A percentile compares a stretch with the other conserved stretches of the same genome.
phyloP scores from a whole-genome alignment of 495 filamentous ascomycete species.

The Astrocystis sublimbata region DNA sequence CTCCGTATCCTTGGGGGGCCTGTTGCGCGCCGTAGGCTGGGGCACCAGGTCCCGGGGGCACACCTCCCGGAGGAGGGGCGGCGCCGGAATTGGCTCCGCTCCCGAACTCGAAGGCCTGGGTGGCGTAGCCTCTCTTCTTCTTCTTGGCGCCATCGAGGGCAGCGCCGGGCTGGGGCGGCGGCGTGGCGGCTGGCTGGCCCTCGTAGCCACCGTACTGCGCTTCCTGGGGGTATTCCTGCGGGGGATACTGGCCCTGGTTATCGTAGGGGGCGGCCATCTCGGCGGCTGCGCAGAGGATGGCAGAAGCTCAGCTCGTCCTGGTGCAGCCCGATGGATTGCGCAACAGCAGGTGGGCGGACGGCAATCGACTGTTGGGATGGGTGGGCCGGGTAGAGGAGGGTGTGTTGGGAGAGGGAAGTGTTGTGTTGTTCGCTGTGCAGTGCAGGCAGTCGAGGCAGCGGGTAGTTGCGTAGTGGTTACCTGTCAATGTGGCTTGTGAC shows the following conservation, averaged over 20 bases:
- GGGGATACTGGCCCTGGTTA: constrained; percentile 60
- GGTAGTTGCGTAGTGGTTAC: neutral
- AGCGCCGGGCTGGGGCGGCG: constrained; percentile 43
- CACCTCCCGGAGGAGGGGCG: constrained; percentile 41
- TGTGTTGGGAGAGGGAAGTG: no score
- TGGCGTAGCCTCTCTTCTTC: constrained; percentile 92
- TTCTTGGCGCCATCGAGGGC: constrained; percentile 55
- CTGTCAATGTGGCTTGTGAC: neutral
- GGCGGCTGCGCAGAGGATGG: constrained; percentile 25
- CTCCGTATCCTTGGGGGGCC: constrained; percentile 51
- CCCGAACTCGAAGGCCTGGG: constrained; percentile 90
- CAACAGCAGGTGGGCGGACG: neutral
- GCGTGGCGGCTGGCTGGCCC: constrained; percentile 33
- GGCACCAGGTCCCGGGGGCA: constrained; percentile 21
- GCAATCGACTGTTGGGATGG: neutral
- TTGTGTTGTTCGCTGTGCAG: no score
- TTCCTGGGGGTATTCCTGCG: constrained; percentile 60
- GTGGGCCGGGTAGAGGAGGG: neutral
- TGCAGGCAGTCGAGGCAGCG: neutral
- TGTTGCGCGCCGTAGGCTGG: constrained; percentile 38
- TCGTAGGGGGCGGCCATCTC: constrained; percentile 59
- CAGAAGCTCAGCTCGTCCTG: constrained; percentile 5
- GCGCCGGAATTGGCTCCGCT: constrained; percentile 79
- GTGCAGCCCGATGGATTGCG: neutral
- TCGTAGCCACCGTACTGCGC: constrained; percentile 41